phyloP scores from a whole-genome alignment of 1,139 yeast genomes.

The Hyphopichia burtonii region DNA sequence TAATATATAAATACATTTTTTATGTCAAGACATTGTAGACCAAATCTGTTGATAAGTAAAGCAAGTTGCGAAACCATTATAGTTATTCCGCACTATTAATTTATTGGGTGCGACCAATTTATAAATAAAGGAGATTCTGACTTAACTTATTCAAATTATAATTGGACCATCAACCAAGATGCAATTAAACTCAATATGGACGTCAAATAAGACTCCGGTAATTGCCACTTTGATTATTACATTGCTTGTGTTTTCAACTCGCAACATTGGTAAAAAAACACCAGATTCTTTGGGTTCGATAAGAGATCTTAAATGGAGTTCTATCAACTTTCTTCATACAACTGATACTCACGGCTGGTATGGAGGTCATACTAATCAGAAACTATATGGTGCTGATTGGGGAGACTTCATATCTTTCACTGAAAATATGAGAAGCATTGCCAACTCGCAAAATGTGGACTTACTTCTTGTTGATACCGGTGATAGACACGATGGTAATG shows the following conservation, averaged over 20 bases:
- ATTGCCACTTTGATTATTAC: not conserved
- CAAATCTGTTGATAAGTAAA: conserved; percentile 1
- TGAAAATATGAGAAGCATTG: conserved; percentile 43
- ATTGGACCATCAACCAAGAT: too few species aligned
- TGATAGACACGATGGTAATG: conserved; percentile 94
- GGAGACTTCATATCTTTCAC: conserved; percentile 84
- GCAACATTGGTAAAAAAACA: not conserved
- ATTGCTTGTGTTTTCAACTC: not conserved
- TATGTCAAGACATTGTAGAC: too few species aligned
- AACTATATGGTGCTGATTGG: conserved; percentile 82
- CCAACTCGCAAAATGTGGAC: conserved; percentile 54
- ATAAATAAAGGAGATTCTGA: too few species aligned
- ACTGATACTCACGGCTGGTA: conserved; percentile 98
- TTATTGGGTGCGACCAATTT: not conserved
- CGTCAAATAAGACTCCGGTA: not conserved
- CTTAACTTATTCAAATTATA: too few species aligned
- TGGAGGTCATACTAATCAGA: conserved; percentile 80
- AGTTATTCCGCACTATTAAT: not conserved
- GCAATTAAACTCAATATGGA: not conserved
- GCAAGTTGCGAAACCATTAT: not conserved
- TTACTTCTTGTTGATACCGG: conserved; percentile 82
- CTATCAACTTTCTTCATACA: conserved; percentile 81
- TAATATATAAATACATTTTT: not conserved
- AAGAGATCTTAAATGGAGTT: conserved; percentile 61
- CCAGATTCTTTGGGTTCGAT: not conserved